Evolutionary conservation across 495 filamentous ascomycete genomes (phyloP).

Genomic region (Trichoderma virens): DNA sequence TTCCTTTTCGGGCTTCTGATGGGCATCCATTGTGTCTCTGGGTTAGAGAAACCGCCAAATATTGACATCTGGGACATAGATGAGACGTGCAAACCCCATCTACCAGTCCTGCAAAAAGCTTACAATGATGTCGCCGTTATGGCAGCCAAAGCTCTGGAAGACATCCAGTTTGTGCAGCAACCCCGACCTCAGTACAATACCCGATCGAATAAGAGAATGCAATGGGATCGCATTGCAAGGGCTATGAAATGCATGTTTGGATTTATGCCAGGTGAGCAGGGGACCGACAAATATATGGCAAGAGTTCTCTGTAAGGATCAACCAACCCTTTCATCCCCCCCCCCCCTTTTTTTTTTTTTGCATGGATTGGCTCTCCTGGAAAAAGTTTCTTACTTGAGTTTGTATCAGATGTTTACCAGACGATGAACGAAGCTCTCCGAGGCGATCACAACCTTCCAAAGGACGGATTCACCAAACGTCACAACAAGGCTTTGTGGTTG

Average conservation of each 20-base stretch:
- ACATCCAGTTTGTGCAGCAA: not conserved
- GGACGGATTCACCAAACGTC: not conserved
- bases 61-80: not conserved
- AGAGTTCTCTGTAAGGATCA: not conserved
- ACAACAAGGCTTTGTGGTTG: not conserved
- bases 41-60: not conserved
- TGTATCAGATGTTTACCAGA: not conserved
- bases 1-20: not conserved
- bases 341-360: not conserved
- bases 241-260: not conserved
- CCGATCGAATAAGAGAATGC: not conserved
- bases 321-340: not conserved
- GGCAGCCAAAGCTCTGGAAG: not conserved
- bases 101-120: not conserved
- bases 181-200: not conserved
- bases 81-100: not conserved
- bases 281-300: not conserved
- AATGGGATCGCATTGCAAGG: not conserved
- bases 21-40: not conserved
- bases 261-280: not conserved
- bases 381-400: not conserved
- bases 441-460: not conserved
- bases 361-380: not conserved
- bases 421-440: not conserved
- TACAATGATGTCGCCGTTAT: not conserved